Evolutionary conservation across 2,329 filamentous ascomycete genomes (phyloP).

Genomic region (Colletotrichum truncatum): DNA sequence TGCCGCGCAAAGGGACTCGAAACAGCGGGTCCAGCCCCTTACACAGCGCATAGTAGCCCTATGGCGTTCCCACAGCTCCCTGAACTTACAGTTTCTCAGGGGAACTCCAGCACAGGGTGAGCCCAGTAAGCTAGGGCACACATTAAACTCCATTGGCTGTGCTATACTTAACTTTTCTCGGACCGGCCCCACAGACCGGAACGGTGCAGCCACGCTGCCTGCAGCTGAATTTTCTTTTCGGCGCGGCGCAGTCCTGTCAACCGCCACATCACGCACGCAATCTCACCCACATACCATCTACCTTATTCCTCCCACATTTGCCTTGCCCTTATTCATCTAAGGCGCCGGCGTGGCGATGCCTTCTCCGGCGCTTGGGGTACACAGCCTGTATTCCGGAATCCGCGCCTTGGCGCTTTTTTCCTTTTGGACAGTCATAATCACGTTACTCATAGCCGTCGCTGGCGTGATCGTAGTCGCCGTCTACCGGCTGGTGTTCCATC

Average conservation of each 20-base stretch:
- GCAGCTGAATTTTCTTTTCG: neutral
- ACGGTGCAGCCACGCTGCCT: constrained; percentile 9
- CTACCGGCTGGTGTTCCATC: constrained; percentile 54
- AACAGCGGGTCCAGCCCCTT: constrained; percentile 1
- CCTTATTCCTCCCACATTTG: neutral
- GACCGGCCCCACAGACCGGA: constrained; percentile 14
- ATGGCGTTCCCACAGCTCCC: constrained; percentile 1
- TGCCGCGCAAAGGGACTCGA: too few relatives aligned
- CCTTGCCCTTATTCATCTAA: neutral
- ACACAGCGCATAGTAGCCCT: constrained; percentile 3
- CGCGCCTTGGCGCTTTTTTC: neutral
- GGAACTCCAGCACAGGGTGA: neutral
- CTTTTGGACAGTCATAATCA: neutral
- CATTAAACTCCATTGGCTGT: neutral
- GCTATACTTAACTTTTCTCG: neutral
- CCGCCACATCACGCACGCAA: constrained; percentile 24
- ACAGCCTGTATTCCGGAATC: neutral
- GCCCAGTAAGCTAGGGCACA: neutral
- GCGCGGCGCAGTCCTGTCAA: constrained; percentile 12
- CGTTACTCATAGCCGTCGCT: neutral
- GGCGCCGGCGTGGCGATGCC: constrained; percentile 22
- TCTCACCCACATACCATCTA: neutral
- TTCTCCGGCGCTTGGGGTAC: constrained; percentile 5
- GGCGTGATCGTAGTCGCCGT: constrained; percentile 4
- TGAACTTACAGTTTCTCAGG: neutral